Conservation (phyloP, 169 alveolate species). For the Plasmodium malariae region DNA sequence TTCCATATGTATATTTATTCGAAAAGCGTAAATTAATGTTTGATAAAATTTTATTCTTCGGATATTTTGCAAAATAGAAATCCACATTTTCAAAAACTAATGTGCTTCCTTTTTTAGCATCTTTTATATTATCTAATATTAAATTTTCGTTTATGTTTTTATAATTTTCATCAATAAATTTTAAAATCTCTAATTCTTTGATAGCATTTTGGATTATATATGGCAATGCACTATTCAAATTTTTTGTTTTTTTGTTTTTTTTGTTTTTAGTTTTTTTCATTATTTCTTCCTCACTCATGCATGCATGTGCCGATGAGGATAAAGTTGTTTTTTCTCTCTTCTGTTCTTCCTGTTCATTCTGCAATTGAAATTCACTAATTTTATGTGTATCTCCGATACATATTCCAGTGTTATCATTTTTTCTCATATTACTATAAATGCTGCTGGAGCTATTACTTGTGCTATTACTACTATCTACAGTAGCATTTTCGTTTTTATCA, state of each 20-base stretch:
- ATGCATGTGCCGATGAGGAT: background rate
- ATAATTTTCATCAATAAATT: constrained; percentile 60
- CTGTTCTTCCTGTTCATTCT: background rate
- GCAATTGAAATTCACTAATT: background rate
- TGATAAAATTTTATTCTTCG: constrained; percentile 72
- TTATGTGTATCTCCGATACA: background rate
- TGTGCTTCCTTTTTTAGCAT: constrained; percentile 55
- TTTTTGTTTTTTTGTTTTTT: constrained; percentile 36
- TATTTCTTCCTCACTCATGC: constrained; percentile 9
- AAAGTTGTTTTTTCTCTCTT: background rate
- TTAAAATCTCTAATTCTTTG: constrained; percentile 66
- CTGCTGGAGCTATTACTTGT: background rate
- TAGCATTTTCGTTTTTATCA: background rate
- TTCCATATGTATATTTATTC: constrained; percentile 49
- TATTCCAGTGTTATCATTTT: background rate
- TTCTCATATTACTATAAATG: background rate
- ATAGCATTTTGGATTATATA: constrained; percentile 56
- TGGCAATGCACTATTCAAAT: constrained; percentile 23
- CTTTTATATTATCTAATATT: constrained; percentile 58
- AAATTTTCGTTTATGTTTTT: constrained; percentile 63
- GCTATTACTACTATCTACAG: background rate
- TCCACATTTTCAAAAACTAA: constrained; percentile 64
- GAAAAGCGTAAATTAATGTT: constrained; percentile 50
- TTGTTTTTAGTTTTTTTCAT: constrained; percentile 2
- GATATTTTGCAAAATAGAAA: constrained; percentile 65